Conservation (phyloP, 768 basidiomycete species). For the Podaxis rugospora region DNA sequence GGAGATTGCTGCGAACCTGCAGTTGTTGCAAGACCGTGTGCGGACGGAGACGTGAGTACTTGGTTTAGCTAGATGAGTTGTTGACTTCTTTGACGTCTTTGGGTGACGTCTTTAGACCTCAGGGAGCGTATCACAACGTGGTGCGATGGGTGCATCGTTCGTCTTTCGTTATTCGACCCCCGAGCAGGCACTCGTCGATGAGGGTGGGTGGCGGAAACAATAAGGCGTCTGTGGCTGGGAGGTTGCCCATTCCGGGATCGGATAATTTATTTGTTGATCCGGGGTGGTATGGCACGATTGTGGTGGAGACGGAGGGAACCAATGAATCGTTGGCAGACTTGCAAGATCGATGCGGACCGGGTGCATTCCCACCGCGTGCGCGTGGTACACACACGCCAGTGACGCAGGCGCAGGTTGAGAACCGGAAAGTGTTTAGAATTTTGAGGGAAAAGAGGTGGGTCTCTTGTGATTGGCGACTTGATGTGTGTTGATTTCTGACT, state of each 20-base stretch:
- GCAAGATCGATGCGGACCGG: slow-evolving; percentile 65
- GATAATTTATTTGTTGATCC: slow-evolving; percentile 60
- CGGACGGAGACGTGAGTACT: slow-evolving; percentile 73
- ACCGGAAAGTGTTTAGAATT: slow-evolving; percentile 53
- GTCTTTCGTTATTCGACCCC: slow-evolving; percentile 63
- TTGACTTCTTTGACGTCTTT: background rate
- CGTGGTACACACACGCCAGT: slow-evolving; percentile 31
- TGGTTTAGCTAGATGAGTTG: background rate
- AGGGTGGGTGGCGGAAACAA: background rate
- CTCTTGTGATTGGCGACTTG: background rate
- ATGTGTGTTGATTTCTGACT: slow-evolving; percentile 1
- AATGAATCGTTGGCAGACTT: slow-evolving; percentile 81
- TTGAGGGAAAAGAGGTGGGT: slow-evolving; percentile 69
- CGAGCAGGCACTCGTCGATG: slow-evolving; percentile 15
- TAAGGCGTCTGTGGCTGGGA: slow-evolving; percentile 16
- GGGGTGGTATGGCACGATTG: slow-evolving; percentile 80
- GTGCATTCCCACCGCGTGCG: slow-evolving; percentile 60
- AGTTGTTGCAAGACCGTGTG: slow-evolving; percentile 72
- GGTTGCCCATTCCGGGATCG: slow-evolving; percentile 52
- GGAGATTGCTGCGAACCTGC: slow-evolving; percentile 69
- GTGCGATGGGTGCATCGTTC: slow-evolving; percentile 85
- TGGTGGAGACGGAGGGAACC: slow-evolving; percentile 85
- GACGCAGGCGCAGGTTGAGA: slow-evolving; percentile 34
- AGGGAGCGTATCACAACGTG: slow-evolving; percentile 74
- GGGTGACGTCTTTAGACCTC: slow-evolving; percentile 46